Conservation (phyloP, 108 stramenopile genomes). For the Cylindrotheca fusiformis region DNA sequence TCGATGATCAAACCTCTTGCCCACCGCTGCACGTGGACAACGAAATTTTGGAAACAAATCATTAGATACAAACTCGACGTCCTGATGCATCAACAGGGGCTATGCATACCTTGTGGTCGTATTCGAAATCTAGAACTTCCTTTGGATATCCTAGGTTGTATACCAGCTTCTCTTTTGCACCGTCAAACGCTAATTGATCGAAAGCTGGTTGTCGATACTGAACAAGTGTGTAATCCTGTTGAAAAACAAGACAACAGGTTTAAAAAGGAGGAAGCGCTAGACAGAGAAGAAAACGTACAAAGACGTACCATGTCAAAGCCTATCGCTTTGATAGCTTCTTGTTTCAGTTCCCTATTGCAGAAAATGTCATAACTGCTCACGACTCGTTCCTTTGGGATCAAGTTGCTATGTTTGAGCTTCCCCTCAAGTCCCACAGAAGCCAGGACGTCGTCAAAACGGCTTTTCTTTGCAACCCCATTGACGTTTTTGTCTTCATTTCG, state of each 20-base stretch:
- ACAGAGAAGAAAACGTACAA: too few relatives aligned
- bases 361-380: conserved; percentile 73
- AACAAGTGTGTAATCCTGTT: conserved; percentile 88
- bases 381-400: conserved; percentile 43
- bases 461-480: neutral
- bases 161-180: conserved; percentile 92
- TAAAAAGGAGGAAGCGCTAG: too few relatives aligned
- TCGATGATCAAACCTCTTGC: conserved; percentile 92
- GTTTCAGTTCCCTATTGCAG: conserved; percentile 92
- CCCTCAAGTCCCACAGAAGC: conserved; percentile 33
- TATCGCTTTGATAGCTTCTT: conserved; percentile 76
- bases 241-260: too few relatives aligned
- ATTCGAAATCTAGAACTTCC: conserved; percentile 81
- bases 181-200: conserved; percentile 92
- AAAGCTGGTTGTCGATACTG: conserved; percentile 92
- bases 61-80: too few relatives aligned
- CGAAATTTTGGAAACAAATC: neutral
- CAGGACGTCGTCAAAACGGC: conserved; percentile 27
- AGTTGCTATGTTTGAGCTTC: conserved; percentile 25
- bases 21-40: conserved; percentile 42
- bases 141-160: conserved; percentile 72
- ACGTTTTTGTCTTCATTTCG: neutral
- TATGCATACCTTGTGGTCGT: conserved; percentile 70
- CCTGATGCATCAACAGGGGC: too few relatives aligned
- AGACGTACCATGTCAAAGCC: conserved; percentile 85